phyloP scores from a whole-genome alignment of 805 yeast genomes.

The Saccharomyces cerevisiae region DNA sequence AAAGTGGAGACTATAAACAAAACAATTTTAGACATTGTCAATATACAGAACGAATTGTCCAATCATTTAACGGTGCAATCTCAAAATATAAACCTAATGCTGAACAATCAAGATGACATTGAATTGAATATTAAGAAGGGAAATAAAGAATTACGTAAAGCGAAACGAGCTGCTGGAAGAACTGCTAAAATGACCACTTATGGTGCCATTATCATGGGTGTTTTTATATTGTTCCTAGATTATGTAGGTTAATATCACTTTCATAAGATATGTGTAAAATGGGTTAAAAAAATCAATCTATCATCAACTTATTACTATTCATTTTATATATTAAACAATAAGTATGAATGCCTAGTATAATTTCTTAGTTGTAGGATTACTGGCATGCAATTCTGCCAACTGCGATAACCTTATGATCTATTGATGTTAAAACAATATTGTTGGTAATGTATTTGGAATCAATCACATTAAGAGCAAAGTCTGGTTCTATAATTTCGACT shows the following conservation, averaged over 20 bases:
- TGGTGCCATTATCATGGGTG: conserved; percentile 47
- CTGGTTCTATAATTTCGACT: neutral
- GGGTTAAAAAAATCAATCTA: neutral
- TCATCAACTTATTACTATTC: neutral
- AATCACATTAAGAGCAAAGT: neutral
- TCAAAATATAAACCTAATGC: conserved; percentile 53
- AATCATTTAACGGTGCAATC: conserved; percentile 67
- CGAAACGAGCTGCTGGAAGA: conserved; percentile 55
- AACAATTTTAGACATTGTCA: conserved; percentile 64
- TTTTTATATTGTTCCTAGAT: conserved; percentile 49
- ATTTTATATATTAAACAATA: neutral
- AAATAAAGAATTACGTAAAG: conserved; percentile 58
- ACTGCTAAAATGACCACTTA: conserved; percentile 51
- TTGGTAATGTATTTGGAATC: neutral
- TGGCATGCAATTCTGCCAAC: neutral
- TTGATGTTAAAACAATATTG: neutral
- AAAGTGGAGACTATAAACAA: conserved; percentile 53
- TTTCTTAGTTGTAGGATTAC: neutral
- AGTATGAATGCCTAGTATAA: no score
- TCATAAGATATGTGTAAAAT: neutral
- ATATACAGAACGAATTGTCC: conserved; percentile 65
- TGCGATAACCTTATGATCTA: neutral
- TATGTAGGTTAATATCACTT: conserved; percentile 31
- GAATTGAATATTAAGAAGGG: conserved; percentile 61
- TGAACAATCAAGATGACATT: conserved; percentile 61